Evolutionary conservation across 805 yeast species (phyloP), one percentile per base, ranked within the genome.

Genomic region (Candida silvatica): DNA sequence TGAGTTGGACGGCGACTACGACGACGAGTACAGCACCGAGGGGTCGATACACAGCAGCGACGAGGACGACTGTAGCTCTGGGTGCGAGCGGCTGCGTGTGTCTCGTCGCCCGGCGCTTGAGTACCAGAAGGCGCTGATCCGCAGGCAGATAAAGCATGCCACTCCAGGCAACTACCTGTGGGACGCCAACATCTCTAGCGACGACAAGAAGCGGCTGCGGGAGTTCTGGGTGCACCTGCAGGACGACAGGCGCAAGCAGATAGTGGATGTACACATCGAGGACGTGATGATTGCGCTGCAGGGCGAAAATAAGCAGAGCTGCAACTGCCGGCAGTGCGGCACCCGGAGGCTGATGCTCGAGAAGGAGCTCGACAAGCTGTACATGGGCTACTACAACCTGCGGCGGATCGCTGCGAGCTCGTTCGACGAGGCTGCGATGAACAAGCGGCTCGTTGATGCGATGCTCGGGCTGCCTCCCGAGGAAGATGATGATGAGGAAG

Each of bases 271-370:
- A 29, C 84, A 82, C 44, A 80, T 77, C 51, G 73, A 73, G 31
- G 77, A 83, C 27, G 76, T 87, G 1, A 65, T 82, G 57, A 71
- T 69, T 32, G 67, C 75, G 29, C 72, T 85, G 54, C 72, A 69
- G 40, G 7, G 24, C 12, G 75, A 69, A 39, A 79, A 74, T 48
- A 64, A 67, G 42, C 59, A 64, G 18, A 54, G 56, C 19, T 87
- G 95, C 53, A 68, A 74, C 38, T 88, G 96, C 52, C 62, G 77
- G 4, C 75, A 75, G 15, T 88, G 96, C 59, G 90, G 88, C 2
- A 70, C 83, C 31, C 78, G 81, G 45, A 75, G 79, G 47, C 57
- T 64, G 34, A 74, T 84, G 12, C 71, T 85, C 42, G 92, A 82
- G 49, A 77, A 74, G 45, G 94, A 84, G 52, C 66, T 87, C 48